Conservation (phyloP, 805 yeast species). For the Yamadazyma scolyti region DNA sequence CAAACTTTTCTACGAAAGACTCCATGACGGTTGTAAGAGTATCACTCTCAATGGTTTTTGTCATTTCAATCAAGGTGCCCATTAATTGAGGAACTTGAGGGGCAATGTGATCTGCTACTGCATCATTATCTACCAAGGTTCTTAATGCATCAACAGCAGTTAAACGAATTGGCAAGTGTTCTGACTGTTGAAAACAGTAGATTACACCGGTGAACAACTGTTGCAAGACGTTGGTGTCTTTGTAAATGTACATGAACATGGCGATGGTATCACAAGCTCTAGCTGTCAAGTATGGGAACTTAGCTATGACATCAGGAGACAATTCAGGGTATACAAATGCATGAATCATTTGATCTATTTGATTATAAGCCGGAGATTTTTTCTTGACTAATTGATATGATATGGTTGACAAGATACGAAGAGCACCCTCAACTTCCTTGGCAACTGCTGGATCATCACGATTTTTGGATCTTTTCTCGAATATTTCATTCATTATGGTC, state of each 20-base stretch:
- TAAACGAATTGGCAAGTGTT: conserved; percentile 47
- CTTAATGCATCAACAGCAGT: conserved; percentile 53
- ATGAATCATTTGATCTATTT: conserved; percentile 35
- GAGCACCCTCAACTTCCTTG: conserved; percentile 39
- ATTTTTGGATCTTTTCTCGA: conserved; percentile 28
- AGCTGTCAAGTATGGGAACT: conserved; percentile 41
- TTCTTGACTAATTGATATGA: conserved; percentile 35
- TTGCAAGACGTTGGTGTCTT: conserved; percentile 31
- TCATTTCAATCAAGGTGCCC: conserved; percentile 41
- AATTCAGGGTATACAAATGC: conserved; percentile 40
- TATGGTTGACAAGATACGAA: conserved; percentile 38
- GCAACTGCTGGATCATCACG: conserved; percentile 25
- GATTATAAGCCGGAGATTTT: conserved; percentile 35
- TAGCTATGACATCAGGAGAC: conserved; percentile 21
- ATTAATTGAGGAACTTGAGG: conserved; percentile 43
- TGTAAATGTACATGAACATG: conserved; percentile 32
- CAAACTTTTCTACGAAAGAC: conserved; percentile 41
- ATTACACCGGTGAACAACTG: conserved; percentile 41
- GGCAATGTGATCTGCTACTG: conserved; percentile 38
- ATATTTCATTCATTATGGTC: conserved; percentile 29
- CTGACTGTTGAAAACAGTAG: conserved; percentile 33
- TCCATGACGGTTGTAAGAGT: conserved; percentile 44
- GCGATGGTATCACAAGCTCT: conserved; percentile 46
- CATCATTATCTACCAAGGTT: conserved; percentile 43
- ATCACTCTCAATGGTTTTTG: conserved; percentile 42